Percentiles rank a stretch among this genome's conserved stretches.
Conservation (phyloP, 805 yeast genomes). For the Metschnikowia kofuensis region DNA sequence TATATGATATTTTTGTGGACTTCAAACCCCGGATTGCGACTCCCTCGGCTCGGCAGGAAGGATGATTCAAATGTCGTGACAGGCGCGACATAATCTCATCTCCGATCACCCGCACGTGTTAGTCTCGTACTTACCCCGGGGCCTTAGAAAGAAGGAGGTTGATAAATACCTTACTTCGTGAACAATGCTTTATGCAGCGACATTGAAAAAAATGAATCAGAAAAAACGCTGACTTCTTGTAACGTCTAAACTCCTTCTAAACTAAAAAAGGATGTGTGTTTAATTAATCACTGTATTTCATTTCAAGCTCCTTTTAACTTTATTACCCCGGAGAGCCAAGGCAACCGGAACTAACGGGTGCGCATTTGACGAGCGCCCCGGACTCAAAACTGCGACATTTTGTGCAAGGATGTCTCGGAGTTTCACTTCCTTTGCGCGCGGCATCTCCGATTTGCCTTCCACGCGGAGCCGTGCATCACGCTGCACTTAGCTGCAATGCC, state of each 20-base stretch:
- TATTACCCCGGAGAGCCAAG: no score
- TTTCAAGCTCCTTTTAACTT: no score
- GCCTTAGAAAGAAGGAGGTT: background rate
- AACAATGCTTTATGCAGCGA: no score
- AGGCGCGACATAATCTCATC: background rate
- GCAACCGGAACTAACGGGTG: no score
- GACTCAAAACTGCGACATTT: background rate
- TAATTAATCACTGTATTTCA: no score
- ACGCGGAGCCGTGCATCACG: background rate
- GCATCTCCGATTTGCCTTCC: background rate
- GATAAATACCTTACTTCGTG: background rate
- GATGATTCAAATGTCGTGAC: slow-evolving; percentile 9
- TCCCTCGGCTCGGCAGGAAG: slow-evolving; percentile 6
- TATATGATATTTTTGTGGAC: slow-evolving; percentile 4
- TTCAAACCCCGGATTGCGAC: slow-evolving; percentile 11
- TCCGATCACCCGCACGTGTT: slow-evolving; percentile 6
- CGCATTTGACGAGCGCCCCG: no score
- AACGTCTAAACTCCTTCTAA: no score
- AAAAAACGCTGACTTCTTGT: no score
- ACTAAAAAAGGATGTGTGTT: no score
- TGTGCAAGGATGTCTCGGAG: background rate
- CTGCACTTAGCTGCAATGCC: background rate
- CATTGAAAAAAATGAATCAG: no score
- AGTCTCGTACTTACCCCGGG: slow-evolving; percentile 1
- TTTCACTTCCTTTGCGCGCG: background rate